Base-by-base conservation (phyloP, 129 eudicot species). In the Saussurea involucrata region DNA sequence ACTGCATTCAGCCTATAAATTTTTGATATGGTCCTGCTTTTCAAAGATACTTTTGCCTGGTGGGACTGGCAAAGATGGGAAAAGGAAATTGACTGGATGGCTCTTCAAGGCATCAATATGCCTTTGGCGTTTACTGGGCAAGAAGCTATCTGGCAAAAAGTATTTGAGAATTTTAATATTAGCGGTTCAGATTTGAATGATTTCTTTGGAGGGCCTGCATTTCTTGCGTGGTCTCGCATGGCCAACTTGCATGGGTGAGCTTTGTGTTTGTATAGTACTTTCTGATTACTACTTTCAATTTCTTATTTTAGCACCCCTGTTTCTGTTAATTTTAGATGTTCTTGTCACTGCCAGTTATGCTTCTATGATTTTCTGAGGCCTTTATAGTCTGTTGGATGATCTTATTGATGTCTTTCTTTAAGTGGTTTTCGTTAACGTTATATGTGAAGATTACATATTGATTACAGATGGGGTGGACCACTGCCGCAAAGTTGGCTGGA, bases 11-110 rank as follows among this genome's bases (percentile, higher is more conserved):
- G 34, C 25, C 24, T 68, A 15, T n/a, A n/a, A n/a, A 20, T n/a
- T 69, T 65, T 5, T 65, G n/a, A 63, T 67, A 28, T 57, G 20
- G 24, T 75, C 37, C 18, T 72, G 15, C 60, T 80, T 78, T 29
- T 71, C 8, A 53, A 74, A 92, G 97, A 89, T 84, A 81, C 92
- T 68, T 92, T 85, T 82, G 95, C 97, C 37, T 92, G 97, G 97
- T 92, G 97, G 97, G 97, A 89, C 84, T 92, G 97, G 97, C 82
- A 84, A 78, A 89, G 97, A 87, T 92, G 97, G 97, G 97, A 92
- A 73, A 89, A 87, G 84, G 97, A 92, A 84, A 92, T 92, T n/a
- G 97, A 92, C 66, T 92, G 97, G 97, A 92, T 89, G 97, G 97
- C 95, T 74, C 90, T 92, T 71, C 95, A 92, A 28, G 97, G 97